Evolutionary conservation across 306 rosid species (phyloP).

Genomic region (Lathyrus tuberosus): DNA sequence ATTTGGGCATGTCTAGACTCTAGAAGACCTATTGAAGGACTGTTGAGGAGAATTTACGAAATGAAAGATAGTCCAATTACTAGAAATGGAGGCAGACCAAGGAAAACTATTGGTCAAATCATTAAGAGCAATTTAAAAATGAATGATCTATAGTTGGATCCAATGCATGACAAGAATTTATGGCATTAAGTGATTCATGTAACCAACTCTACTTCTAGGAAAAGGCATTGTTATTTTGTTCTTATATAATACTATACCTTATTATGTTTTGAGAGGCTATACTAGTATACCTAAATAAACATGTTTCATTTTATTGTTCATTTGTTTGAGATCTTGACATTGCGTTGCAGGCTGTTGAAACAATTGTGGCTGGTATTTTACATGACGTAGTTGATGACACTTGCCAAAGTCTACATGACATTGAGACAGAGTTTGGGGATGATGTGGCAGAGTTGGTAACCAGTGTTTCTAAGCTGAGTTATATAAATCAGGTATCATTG

Average conservation of each 20-base stretch:
- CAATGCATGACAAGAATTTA: not conserved
- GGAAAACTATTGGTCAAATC: not conserved
- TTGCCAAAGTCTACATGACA: conserved; percentile 60
- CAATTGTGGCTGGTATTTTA: conserved; percentile 94
- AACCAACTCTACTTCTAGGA: not conserved
- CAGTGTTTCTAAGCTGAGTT: conserved; percentile 88
- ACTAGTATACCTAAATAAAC: not conserved
- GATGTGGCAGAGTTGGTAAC: conserved; percentile 88
- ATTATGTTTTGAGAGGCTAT: not conserved
- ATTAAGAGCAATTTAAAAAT: not conserved
- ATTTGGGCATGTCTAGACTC: too few relatives aligned
- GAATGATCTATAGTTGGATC: not conserved
- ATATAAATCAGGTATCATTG: conserved; percentile 85
- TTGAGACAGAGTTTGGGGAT: conserved; percentile 82
- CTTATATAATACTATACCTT: not conserved
- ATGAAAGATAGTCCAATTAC: not conserved
- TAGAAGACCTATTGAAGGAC: too few relatives aligned
- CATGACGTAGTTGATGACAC: conserved; percentile 95
- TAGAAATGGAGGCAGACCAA: not conserved
- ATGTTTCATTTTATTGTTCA: conserved; percentile 27
- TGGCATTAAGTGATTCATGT: conserved; percentile 3
- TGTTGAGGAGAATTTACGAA: too few relatives aligned
- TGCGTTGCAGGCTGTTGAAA: conserved; percentile 80
- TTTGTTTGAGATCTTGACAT: conserved; percentile 35
- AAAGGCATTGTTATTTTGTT: not conserved